Conservation (phyloP, 2,329 filamentous ascomycete genomes). For the Aspergillus ibericus region DNA sequence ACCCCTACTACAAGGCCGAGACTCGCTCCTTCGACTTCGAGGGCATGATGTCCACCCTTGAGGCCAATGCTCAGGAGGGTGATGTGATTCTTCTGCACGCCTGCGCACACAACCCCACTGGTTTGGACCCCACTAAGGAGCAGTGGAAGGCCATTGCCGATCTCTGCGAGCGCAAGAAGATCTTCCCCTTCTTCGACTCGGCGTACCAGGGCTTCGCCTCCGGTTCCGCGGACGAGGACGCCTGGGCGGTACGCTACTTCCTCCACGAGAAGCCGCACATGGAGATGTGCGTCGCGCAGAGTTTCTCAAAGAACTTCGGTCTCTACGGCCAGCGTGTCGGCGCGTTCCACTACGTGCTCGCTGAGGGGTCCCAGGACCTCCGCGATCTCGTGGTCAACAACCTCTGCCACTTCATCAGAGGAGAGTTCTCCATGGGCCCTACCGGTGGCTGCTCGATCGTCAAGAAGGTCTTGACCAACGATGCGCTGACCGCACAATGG, state of each 20-base stretch:
- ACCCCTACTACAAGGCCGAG: slow-evolving; percentile 84
- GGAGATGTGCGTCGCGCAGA: slow-evolving; percentile 58
- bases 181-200: slow-evolving; percentile 97
- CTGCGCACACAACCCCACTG: slow-evolving; percentile 97
- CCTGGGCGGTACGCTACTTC: slow-evolving; percentile 87
- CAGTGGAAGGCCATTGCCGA: slow-evolving; percentile 89
- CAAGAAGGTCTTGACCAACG: slow-evolving; percentile 75
- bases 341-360: slow-evolving; percentile 70
- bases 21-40: slow-evolving; percentile 46
- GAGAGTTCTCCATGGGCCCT: slow-evolving; percentile 57
- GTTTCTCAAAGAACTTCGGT: slow-evolving; percentile 67
- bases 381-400: slow-evolving; percentile 38
- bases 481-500: slow-evolving; percentile 79
- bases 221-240: slow-evolving; percentile 79
- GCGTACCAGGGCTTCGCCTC: slow-evolving; percentile 98
- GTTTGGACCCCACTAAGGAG: slow-evolving; percentile 85
- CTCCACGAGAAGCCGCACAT: slow-evolving; percentile 75
- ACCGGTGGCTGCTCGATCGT: slow-evolving; percentile 86
- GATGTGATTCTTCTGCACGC: slow-evolving; percentile 89
- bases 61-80: slow-evolving; percentile 76
- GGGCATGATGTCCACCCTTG: slow-evolving; percentile 76
- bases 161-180: slow-evolving; percentile 73
- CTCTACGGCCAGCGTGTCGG: slow-evolving; percentile 94
- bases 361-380: slow-evolving; percentile 28
- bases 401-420: slow-evolving; percentile 41